phyloP scores from a whole-genome alignment of 345 rosid species.

The Euphorbia pulcherrima region DNA sequence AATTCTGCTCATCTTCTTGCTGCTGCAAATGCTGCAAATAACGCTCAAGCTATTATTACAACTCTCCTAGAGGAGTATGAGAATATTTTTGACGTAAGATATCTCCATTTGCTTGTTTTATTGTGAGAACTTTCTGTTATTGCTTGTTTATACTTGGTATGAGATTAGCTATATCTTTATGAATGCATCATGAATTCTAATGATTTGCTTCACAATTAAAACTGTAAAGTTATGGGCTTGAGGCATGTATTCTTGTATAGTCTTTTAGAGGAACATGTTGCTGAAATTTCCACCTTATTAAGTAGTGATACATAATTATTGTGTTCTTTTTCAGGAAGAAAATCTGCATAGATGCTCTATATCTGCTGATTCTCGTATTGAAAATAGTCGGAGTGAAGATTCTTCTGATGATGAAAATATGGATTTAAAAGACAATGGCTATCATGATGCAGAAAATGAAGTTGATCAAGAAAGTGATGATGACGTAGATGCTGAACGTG shows the following conservation, averaged over 20 bases:
- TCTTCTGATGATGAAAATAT: slow-evolving; percentile 85
- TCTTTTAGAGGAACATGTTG: background rate
- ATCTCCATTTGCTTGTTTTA: slow-evolving; percentile 12
- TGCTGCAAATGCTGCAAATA: slow-evolving; percentile 98
- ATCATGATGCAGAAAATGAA: slow-evolving; percentile 88
- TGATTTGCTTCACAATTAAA: background rate
- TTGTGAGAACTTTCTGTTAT: slow-evolving; percentile 3
- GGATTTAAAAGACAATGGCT: slow-evolving; percentile 63
- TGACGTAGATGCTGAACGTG: slow-evolving; percentile 67
- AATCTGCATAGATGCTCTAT: slow-evolving; percentile 89
- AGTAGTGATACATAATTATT: slow-evolving; percentile 3
- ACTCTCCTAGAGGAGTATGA: slow-evolving; percentile 85
- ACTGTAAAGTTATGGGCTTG: background rate
- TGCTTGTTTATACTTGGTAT: slow-evolving; percentile 4
- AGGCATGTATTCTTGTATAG: background rate
- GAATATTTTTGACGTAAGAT: slow-evolving; percentile 83
- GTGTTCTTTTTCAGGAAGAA: slow-evolving; percentile 66
- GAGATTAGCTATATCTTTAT: background rate
- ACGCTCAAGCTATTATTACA: slow-evolving; percentile 82
- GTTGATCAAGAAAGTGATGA: slow-evolving; percentile 77
- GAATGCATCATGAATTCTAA: background rate
- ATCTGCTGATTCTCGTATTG: slow-evolving; percentile 84
- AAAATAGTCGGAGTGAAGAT: slow-evolving; percentile 84
- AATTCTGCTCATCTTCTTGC: slow-evolving; percentile 98
- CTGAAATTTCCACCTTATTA: background rate